These are phyloP conservation scores for Zygnema circumcarinatum DNA, from an alignment of 139 green algal genomes.

Conservation along the genomic window DNA sequence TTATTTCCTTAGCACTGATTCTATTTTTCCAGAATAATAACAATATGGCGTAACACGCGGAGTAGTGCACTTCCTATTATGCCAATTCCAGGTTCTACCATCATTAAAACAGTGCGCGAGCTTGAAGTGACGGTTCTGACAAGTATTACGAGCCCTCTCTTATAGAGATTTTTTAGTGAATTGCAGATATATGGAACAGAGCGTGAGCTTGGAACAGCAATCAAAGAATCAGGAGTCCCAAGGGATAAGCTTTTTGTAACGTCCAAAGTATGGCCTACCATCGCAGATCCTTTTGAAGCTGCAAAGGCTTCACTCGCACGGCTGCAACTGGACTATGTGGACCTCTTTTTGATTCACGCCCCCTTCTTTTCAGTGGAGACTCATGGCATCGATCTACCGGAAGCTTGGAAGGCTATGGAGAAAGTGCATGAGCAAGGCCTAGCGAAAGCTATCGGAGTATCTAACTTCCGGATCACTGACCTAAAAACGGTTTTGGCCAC, in stretches of 20 bases:
- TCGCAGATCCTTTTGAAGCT: neutral
- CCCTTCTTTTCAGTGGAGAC: neutral
- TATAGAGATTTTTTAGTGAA: too few species aligned
- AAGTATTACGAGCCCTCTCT: too few species aligned
- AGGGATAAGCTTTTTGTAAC: conserved; percentile 18
- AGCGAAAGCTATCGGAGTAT: conserved; percentile 14
- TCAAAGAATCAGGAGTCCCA: conserved; percentile 11
- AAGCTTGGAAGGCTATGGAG: conserved; percentile 1
- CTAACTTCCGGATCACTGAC: conserved; percentile 7
- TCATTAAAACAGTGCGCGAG: too few species aligned
- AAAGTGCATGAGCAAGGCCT: neutral
- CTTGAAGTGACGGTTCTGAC: too few species aligned
- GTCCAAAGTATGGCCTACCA: conserved; percentile 11
- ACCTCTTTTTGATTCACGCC: conserved; percentile 13
- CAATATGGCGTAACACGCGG: too few species aligned
- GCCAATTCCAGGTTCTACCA: too few species aligned
- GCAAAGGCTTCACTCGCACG: neutral
- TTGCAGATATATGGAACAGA: conserved; percentile 14
- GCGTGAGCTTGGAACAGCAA: neutral
- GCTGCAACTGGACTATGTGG: neutral
- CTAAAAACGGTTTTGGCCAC: neutral
- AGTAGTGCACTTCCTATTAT: too few species aligned
- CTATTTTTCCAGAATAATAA: too few species aligned
- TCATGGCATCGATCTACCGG: neutral
- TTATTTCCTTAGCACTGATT: too few species aligned